These are phyloP conservation scores for Krasilnikovozyma curviuscula DNA, from an alignment of 768 basidiomycete genomes.

Conservation along the genomic window DNA sequence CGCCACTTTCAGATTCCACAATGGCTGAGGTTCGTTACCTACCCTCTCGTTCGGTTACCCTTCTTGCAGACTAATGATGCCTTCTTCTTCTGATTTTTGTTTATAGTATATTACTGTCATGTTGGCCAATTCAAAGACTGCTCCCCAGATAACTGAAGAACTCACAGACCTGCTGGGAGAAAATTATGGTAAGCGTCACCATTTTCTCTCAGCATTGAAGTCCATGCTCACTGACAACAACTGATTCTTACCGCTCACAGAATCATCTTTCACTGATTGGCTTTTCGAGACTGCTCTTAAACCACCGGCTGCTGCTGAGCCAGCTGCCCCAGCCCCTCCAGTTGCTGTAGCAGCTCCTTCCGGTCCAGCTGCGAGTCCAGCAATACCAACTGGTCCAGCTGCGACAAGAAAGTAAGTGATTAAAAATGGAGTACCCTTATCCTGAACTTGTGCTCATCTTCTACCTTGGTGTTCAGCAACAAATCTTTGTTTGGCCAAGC, in stretches of 20 bases:
- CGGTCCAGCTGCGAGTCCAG: background rate
- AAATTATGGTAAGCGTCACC: constrained; percentile 44
- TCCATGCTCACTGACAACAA: too few relatives aligned
- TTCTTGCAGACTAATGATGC: too few relatives aligned
- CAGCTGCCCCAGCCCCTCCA: background rate
- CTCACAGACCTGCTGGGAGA: constrained; percentile 71
- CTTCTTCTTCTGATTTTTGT: background rate
- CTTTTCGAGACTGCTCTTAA: constrained; percentile 62
- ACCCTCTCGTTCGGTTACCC: too few relatives aligned
- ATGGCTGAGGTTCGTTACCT: too few relatives aligned
- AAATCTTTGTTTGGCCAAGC: too few relatives aligned
- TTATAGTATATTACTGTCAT: constrained; percentile 71
- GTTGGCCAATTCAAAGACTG: constrained; percentile 73
- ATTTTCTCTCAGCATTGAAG: background rate
- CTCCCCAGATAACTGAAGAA: constrained; percentile 72
- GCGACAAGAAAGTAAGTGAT: too few relatives aligned
- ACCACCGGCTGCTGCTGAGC: background rate
- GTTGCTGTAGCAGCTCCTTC: background rate
- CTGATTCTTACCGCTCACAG: constrained; percentile 30
- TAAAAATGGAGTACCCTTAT: too few relatives aligned
- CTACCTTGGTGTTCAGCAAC: too few relatives aligned
- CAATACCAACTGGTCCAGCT: too few relatives aligned
- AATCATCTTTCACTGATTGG: constrained; percentile 72
- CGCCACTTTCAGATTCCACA: too few relatives aligned
- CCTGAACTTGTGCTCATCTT: too few relatives aligned